These are phyloP conservation scores for Pleoardoris graminearum DNA, from an alignment of 2,329 filamentous ascomycete genomes.

Conservation along the genomic window DNA sequence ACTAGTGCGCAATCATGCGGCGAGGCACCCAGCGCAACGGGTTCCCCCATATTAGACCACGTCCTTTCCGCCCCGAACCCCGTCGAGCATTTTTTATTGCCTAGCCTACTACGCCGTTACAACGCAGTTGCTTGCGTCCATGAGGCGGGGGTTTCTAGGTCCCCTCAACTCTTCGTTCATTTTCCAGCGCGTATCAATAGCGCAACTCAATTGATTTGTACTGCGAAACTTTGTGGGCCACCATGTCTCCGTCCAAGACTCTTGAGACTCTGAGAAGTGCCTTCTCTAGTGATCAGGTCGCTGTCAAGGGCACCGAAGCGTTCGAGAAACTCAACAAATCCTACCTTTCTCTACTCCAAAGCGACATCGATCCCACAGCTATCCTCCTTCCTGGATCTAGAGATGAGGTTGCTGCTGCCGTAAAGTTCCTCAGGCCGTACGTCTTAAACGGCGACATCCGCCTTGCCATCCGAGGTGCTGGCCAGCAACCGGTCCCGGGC, in stretches of 20 bases:
- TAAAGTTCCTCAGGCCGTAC: slow-evolving; percentile 2
- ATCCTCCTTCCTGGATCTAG: background rate
- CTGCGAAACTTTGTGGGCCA: too few species aligned
- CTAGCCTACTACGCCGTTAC: too few species aligned
- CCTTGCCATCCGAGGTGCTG: slow-evolving; percentile 8
- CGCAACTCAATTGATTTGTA: too few species aligned
- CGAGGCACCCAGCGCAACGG: too few species aligned
- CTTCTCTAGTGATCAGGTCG: background rate
- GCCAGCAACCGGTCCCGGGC: slow-evolving; percentile 10
- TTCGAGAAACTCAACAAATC: background rate
- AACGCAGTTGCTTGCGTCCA: too few species aligned
- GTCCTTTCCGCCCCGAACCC: too few species aligned
- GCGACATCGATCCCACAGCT: background rate
- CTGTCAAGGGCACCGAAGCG: background rate
- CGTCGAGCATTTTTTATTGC: too few species aligned
- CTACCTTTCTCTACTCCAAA: background rate
- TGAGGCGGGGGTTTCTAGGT: too few species aligned
- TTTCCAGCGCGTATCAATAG: too few species aligned
- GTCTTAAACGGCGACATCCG: background rate
- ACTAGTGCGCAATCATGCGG: too few species aligned
- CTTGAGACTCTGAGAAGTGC: background rate
- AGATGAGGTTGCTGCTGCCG: slow-evolving; percentile 1
- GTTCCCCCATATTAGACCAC: too few species aligned
- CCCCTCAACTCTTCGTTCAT: too few species aligned
- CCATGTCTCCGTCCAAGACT: background rate